Percentiles rank a stretch among this genome's conserved stretches.
phyloP scores from a whole-genome alignment of 1,284 basidiomycete species.

The Entoloma clypeatum region DNA sequence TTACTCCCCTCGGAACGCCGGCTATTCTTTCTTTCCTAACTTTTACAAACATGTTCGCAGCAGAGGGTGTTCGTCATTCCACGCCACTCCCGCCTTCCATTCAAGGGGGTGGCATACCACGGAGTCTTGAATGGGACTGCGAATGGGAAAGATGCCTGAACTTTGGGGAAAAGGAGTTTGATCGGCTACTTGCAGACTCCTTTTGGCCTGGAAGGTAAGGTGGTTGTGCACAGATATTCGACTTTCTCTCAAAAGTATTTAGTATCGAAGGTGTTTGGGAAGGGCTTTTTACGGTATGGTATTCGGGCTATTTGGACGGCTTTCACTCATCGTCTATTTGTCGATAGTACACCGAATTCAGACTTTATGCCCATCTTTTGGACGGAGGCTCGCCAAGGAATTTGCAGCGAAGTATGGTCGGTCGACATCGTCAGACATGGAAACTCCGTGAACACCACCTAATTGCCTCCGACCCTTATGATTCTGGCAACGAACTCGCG shows the following conservation, averaged over 20 bases:
- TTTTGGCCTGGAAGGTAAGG: conserved; percentile 55
- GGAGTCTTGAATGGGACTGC: conserved; percentile 47
- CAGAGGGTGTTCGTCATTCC: conserved; percentile 29
- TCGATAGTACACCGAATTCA: conserved; percentile 69
- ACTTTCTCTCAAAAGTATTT: too few relatives aligned
- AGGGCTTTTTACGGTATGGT: conserved; percentile 66
- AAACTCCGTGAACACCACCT: conserved; percentile 70
- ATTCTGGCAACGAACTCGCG: conserved; percentile 29
- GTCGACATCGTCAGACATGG: conserved; percentile 75
- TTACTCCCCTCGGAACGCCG: conserved; percentile 60
- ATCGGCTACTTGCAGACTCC: conserved; percentile 35
- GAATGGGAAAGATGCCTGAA: conserved; percentile 59
- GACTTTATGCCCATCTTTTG: conserved; percentile 59
- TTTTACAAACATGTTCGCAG: conserved; percentile 41
- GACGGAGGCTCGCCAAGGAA: conserved; percentile 55
- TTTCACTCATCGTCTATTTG: not conserved
- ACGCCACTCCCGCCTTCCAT: conserved; percentile 37
- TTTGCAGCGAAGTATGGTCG: conserved; percentile 54
- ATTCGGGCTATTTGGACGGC: conserved; percentile 1
- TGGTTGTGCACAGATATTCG: too few relatives aligned
- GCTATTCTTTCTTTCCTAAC: conserved; percentile 67
- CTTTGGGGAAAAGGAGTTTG: conserved; percentile 31
- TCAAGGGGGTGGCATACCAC: conserved; percentile 28
- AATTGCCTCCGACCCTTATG: conserved; percentile 28
- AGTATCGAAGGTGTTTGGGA: conserved; percentile 76